phyloP scores from a whole-genome alignment of 768 basidiomycete genomes.

The Myochromella boudieri region DNA sequence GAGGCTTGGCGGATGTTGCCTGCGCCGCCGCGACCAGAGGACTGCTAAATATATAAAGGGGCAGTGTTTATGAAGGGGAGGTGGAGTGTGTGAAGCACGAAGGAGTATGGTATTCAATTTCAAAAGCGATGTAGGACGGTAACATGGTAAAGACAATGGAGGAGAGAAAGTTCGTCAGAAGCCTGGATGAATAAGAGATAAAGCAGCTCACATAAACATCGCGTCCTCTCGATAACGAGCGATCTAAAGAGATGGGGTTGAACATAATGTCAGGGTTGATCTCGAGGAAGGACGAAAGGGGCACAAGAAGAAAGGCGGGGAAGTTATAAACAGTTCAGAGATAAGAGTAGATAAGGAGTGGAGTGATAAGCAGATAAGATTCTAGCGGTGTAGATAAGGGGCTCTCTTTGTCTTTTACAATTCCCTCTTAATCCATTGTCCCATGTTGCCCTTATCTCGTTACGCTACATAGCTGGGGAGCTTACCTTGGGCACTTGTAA shows the following conservation, averaged over 20 bases:
- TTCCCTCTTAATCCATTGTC: conserved; percentile 5
- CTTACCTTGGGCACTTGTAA: conserved; percentile 9
- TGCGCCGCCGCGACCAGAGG: conserved; percentile 66
- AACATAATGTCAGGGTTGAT: background rate
- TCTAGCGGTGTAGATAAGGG: background rate
- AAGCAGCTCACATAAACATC: conserved; percentile 48
- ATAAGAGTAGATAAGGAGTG: background rate
- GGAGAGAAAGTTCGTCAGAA: too few species aligned
- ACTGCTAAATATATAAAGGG: conserved; percentile 31
- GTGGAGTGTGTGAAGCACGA: too few species aligned
- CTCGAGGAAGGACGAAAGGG: background rate
- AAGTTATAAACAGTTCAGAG: background rate
- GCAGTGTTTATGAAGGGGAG: background rate
- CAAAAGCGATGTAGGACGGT: too few species aligned
- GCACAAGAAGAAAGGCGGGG: background rate
- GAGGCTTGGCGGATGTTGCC: conserved; percentile 69
- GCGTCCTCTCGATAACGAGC: conserved; percentile 59
- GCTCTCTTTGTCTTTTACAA: background rate
- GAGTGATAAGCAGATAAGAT: background rate
- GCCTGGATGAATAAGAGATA: too few species aligned
- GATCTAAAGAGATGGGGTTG: conserved; percentile 36
- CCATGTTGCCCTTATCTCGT: background rate
- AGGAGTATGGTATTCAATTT: too few species aligned
- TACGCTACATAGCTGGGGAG: background rate
- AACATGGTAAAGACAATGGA: too few species aligned